phyloP scores from a whole-genome alignment of 768 basidiomycete species.

The Auricularia heimuer region DNA sequence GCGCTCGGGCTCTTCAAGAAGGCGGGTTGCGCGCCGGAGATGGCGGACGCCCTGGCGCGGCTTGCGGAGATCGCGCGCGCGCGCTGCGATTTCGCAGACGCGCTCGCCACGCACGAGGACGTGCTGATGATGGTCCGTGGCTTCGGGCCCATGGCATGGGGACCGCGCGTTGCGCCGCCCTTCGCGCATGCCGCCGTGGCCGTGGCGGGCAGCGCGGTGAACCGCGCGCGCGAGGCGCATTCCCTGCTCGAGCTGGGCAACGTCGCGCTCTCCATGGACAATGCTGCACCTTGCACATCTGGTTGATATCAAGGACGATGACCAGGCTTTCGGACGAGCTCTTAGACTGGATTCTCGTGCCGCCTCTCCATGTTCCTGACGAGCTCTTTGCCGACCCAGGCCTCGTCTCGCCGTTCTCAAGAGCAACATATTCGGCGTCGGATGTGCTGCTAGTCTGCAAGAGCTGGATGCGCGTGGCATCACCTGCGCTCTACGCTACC shows the following conservation, averaged over 20 bases:
- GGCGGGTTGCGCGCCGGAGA: background rate
- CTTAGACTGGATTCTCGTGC: background rate
- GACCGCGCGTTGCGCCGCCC: background rate
- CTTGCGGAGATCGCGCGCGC: background rate
- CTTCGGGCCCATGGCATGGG: background rate
- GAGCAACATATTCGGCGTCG: background rate
- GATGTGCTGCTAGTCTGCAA: background rate
- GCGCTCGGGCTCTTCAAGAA: background rate
- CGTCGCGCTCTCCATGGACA: background rate
- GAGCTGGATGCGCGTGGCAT: background rate
- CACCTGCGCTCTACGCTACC: background rate
- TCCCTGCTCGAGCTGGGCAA: conserved; percentile 1
- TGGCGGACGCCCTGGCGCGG: background rate
- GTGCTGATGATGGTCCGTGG: background rate
- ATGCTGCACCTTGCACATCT: background rate
- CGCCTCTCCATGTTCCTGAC: background rate
- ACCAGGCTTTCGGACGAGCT: background rate
- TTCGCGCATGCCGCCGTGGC: background rate
- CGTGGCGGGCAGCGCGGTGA: background rate
- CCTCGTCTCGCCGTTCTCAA: background rate
- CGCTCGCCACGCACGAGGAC: background rate
- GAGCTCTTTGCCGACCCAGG: background rate
- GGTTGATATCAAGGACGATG: no score
- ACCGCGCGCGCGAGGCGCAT: background rate
- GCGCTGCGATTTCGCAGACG: background rate